Base-by-base conservation (phyloP, 495 filamentous ascomycete species). In the Rhypophila decipiens region DNA sequence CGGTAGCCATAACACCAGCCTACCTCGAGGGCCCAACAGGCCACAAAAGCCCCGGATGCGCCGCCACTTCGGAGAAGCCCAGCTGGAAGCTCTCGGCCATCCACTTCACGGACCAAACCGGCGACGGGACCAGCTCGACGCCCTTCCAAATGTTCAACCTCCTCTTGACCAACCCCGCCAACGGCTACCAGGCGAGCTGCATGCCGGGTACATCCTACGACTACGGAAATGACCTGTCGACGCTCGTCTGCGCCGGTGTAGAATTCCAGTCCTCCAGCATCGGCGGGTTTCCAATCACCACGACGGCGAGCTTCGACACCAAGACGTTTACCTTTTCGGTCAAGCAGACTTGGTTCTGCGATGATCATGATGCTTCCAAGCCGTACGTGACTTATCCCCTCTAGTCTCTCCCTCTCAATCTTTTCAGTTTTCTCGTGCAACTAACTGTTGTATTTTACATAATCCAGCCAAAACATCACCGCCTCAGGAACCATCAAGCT, bases 331-430 rank as follows among this genome's bases (percentile, higher is more conserved):
- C 5, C 1, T 20, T 59, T 2, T 44, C n/a, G 1, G 35, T 59
- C 33, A 52, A 52, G 34, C 44, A 59, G 46, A 55, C 56, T 12
- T 59, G 56, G 56, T 59, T 44, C 23, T 59, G 52, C 21, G 56
- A 59, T 41, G 52, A 59, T 24, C 31, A 24, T 5, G 47, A 52
- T 34, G 37, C 48, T 10, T 37, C 45, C n/a, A 17, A 22, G 5
- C 56, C 56, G 56, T 59, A 31, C 40, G 52, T 29, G n/a, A n/a
- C n/a, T n/a, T n/a, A n/a, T n/a, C n/a, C n/a, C n/a, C n/a, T n/a
- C n/a, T n/a, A n/a, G n/a, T n/a, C n/a, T n/a, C n/a, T n/a, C n/a
- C n/a, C n/a, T n/a, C n/a, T n/a, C n/a, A n/a, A n/a, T n/a, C n/a
- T n/a, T n/a, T n/a, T n/a, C n/a, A n/a, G n/a, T n/a, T 5, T 33